Evolutionary conservation across 116 monocot species (phyloP), one percentile per base, ranked within the genome.

Genomic region (Phalaenopsis hybrid): DNA sequence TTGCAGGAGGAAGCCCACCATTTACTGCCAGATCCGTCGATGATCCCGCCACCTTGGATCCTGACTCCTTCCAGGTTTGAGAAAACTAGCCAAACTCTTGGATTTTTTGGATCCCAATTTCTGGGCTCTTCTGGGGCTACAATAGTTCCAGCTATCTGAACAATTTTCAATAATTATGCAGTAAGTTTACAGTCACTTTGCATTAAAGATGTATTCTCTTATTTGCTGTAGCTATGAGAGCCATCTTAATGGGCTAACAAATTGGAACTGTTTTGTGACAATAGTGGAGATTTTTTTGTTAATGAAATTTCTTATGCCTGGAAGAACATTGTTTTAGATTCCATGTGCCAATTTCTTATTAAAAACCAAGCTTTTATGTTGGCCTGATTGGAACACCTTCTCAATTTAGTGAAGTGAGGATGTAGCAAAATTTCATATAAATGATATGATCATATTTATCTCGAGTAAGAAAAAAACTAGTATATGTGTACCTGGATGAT

Each of bases 1-100:
- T 98, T 98, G 93, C 98, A 98, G 65, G 98, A 98, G 20, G 90
- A 74, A 80, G 95, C 98, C 98, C 98, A 98, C 98, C 98, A 98
- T 83, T 94, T 98, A 80, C 87, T 93, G 9, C 98, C 98, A 7
- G 95, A 98, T 76, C 98, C 98, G 44, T 98, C 98, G 9, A 98
- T 98, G 55, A 88, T 41, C 4, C 98, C 98, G n/a, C 92, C 90
- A 18, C 98, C 98, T 69, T 95, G 93, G 83, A 98, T 83, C 83
- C 84, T 90, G 52, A 85, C 89, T 6, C 88, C 86, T 1, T 81
- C 50, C 33, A 98, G 88, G 52, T 88, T 86, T 8, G 86, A 87
- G 87, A 98, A 98, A 51, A 34, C 10, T 15, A 98, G 85, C 98
- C 98, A 98, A 44, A 59, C 67, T 61, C 98, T 85, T 34, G 89